These are phyloP conservation scores for Hemerocallis citrina DNA, from an alignment of 106 monocot species.

Conservation along the genomic window DNA sequence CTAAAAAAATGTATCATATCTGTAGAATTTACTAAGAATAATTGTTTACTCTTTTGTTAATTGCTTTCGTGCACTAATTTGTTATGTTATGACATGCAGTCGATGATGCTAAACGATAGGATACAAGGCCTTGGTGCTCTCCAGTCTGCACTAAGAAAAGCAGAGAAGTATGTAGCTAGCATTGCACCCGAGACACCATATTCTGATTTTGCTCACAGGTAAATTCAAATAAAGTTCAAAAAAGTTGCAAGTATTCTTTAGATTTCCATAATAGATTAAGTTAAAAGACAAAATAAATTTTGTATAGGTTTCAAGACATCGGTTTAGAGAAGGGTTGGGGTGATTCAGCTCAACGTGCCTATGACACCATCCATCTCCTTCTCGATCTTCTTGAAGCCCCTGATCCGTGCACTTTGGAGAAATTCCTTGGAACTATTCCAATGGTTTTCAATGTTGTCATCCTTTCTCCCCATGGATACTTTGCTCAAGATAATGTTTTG, in stretches of 20 bases:
- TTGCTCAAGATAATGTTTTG: constrained; percentile 65
- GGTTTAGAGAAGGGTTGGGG: constrained; percentile 81
- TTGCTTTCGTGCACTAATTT: too few species aligned
- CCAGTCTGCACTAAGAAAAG: constrained; percentile 54
- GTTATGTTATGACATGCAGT: constrained; percentile 22
- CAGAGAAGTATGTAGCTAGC: constrained; percentile 43
- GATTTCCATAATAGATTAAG: not conserved
- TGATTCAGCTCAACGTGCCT: constrained; percentile 56
- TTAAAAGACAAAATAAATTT: not conserved
- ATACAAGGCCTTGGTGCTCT: constrained; percentile 53
- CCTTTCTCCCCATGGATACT: constrained; percentile 65
- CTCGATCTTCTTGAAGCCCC: constrained; percentile 58
- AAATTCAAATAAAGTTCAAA: not conserved
- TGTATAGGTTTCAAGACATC: constrained; percentile 90
- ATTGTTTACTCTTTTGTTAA: too few species aligned
- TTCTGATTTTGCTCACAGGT: constrained; percentile 53
- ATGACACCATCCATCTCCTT: constrained; percentile 67
- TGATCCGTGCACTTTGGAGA: constrained; percentile 48
- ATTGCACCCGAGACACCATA: constrained; percentile 58
- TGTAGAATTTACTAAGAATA: too few species aligned
- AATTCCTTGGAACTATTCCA: constrained; percentile 41
- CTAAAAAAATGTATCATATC: too few species aligned
- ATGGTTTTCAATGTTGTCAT: constrained; percentile 73
- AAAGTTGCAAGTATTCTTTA: not conserved
- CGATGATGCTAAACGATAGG: constrained; percentile 71